A percentile compares a stretch with the other conserved stretches of the same genome.
Evolutionary conservation across 768 basidiomycete genomes (phyloP).

Genomic region (Suillus americanus): DNA sequence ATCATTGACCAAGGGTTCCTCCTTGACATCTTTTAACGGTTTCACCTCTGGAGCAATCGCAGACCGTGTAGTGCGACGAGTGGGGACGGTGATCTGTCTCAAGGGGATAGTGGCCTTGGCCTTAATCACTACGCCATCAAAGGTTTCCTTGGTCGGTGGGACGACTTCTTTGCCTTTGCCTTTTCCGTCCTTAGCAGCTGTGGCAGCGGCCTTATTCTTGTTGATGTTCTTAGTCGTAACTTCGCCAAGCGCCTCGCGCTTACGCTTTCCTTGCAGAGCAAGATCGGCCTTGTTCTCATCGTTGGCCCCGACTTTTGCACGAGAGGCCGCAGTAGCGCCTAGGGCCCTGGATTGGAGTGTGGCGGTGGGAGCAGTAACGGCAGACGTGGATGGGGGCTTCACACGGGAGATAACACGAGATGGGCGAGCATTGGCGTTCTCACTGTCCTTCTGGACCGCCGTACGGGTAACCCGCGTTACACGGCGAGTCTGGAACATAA

Average conservation of each 20-base stretch:
- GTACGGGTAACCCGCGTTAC: slow-evolving; percentile 56
- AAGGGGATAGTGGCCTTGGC: slow-evolving; percentile 36
- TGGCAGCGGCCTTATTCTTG: slow-evolving; percentile 40
- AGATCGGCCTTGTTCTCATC: slow-evolving; percentile 47
- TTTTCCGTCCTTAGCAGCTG: slow-evolving; percentile 42
- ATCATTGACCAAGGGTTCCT: slow-evolving; percentile 33
- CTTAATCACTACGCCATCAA: slow-evolving; percentile 66
- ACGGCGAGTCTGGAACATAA: slow-evolving; percentile 56
- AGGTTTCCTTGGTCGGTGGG: slow-evolving; percentile 43
- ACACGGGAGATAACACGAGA: slow-evolving; percentile 59
- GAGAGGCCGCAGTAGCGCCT: slow-evolving; percentile 39
- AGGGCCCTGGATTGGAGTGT: slow-evolving; percentile 40
- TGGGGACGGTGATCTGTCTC: slow-evolving; percentile 48
- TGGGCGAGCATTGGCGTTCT: slow-evolving; percentile 70
- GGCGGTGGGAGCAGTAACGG: slow-evolving; percentile 30
- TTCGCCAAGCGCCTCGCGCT: slow-evolving; percentile 74
- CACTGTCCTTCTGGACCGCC: slow-evolving; percentile 56
- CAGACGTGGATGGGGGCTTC: slow-evolving; percentile 51
- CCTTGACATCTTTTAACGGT: slow-evolving; percentile 31
- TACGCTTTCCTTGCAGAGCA: slow-evolving; percentile 60
- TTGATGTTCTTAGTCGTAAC: slow-evolving; percentile 58
- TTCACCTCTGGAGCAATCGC: slow-evolving; percentile 29
- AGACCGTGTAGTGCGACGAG: slow-evolving; percentile 38
- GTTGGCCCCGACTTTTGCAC: slow-evolving; percentile 22
- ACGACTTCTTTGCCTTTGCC: slow-evolving; percentile 51